Evolutionary conservation across 257 asterid genomes (phyloP), one percentile per base, ranked within the genome.

Genomic region (Eucommia ulmoides): DNA sequence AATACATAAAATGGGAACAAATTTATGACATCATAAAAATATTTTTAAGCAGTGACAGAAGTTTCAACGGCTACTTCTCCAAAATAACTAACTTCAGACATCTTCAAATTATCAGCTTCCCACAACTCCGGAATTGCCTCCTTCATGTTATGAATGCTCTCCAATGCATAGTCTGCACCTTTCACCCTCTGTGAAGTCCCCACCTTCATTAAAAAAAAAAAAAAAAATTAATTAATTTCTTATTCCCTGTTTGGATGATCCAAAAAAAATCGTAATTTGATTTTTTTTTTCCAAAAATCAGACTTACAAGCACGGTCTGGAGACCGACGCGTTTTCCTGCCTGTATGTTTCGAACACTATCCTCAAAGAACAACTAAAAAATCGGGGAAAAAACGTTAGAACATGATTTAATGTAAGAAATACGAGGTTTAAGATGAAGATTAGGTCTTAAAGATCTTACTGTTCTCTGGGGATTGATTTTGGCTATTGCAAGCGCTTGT

Each of bases 111-210:
- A 38, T 81, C 87, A 14, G 65, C 67, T 68, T 86, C 94, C 89
- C 93, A 75, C 4, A 91, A 83, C 70, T 91, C 86, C 14, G 99
- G 99, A 18, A 86, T 65, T 8, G 96, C 99, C 74, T 91, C 96
- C 57, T 76, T 72, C 1, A 91, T 75, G 73, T 86, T 86, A 52
- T 86, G 96, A 41, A 91, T 83, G 69, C 93, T 91, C 71, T 83
- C 99, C 3, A 91, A 51, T 11, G 82, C 99, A 33, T 83, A 86
- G 67, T 91, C 96, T 23, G 96, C 88, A 21, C 95, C 95, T 69
- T 74, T 82, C 50, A 74, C 92, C 45, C 89, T 83, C 45, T 86
- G 95, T 1, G 94, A 77, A 56, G 71, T 81, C 16, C 99, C 97
- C 11, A 86, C 77, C 98, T 16, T 18, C 48, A 38, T 18, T 8